Percentiles rank a stretch among this genome's conserved stretches.
Evolutionary conservation across 2,329 filamentous ascomycete species (phyloP).

Genomic region (Penicillium psychrosexuale): DNA sequence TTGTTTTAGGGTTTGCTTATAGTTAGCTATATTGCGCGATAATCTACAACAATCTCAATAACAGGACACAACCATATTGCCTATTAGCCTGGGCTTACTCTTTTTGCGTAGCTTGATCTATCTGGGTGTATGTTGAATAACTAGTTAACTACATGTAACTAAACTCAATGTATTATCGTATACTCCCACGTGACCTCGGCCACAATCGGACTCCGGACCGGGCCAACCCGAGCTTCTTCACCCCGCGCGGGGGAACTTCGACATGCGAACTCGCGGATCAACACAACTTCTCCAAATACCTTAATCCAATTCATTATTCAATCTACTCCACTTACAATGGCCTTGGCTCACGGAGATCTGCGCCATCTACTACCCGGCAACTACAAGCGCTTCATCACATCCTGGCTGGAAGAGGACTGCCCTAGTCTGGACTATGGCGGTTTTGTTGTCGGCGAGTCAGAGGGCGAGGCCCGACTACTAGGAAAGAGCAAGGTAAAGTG

Average conservation of each 20-base stretch:
- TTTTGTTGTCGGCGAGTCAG: slow-evolving; percentile 76
- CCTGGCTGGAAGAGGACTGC: slow-evolving; percentile 94
- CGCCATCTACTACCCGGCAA: slow-evolving; percentile 76
- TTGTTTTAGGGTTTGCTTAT: not conserved
- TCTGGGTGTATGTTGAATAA: too few relatives aligned
- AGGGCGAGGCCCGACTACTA: slow-evolving; percentile 48
- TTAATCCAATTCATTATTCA: not conserved
- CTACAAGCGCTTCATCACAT: slow-evolving; percentile 75
- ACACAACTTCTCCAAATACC: not conserved
- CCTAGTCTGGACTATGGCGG: slow-evolving; percentile 96
- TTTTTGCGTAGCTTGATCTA: too few relatives aligned
- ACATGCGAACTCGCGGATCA: not conserved
- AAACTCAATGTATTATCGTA: not conserved
- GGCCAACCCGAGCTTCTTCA: slow-evolving; percentile 1
- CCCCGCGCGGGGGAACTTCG: slow-evolving; percentile 8
- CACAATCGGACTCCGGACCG: not conserved
- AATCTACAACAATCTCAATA: not conserved
- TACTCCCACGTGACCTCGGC: slow-evolving; percentile 1
- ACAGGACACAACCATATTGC: not conserved
- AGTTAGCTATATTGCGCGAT: not conserved
- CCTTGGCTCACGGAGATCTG: slow-evolving; percentile 56
- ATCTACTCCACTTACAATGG: slow-evolving; percentile 44
- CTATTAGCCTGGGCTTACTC: not conserved
- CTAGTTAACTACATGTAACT: too few relatives aligned
- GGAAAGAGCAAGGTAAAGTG: slow-evolving; percentile 53